A percentile compares a stretch with the other conserved stretches of the same genome.
Conservation (phyloP, 345 rosid species). For the Salix dunnii region DNA sequence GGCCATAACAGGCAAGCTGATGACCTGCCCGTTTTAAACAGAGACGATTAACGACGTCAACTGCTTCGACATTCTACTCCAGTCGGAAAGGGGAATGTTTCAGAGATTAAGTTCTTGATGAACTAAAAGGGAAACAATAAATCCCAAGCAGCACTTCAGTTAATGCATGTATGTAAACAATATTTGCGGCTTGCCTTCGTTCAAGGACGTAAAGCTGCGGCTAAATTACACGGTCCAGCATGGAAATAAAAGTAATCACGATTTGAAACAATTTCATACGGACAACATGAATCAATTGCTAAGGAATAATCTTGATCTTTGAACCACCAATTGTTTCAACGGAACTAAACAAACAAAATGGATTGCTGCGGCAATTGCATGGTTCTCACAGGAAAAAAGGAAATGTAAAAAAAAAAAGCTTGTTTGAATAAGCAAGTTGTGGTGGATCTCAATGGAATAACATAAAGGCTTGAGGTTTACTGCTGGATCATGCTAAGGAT, state of each 20-base stretch:
- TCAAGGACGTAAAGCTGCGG: neutral
- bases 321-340: neutral
- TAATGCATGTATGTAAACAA: neutral
- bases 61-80: too few relatives aligned
- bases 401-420: neutral
- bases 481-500: constrained; percentile 25
- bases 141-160: neutral
- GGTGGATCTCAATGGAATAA: neutral
- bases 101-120: too few relatives aligned
- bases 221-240: neutral
- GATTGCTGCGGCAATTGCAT: neutral
- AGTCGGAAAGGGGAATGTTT: too few relatives aligned
- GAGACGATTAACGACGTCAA: too few relatives aligned
- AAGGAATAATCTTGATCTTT: neutral
- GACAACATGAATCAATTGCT: neutral
- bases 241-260: neutral
- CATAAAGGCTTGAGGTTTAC: neutral
- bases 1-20: too few relatives aligned
- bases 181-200: too few relatives aligned
- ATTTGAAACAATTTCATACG: neutral
- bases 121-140: neutral
- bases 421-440: neutral
- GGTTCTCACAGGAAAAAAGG: neutral
- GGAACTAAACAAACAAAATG: neutral
- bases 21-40: too few relatives aligned